Evolutionary conservation across 768 basidiomycete genomes (phyloP), one percentile per base, ranked within the genome.

Genomic region (Boletus tylopilopsis): DNA sequence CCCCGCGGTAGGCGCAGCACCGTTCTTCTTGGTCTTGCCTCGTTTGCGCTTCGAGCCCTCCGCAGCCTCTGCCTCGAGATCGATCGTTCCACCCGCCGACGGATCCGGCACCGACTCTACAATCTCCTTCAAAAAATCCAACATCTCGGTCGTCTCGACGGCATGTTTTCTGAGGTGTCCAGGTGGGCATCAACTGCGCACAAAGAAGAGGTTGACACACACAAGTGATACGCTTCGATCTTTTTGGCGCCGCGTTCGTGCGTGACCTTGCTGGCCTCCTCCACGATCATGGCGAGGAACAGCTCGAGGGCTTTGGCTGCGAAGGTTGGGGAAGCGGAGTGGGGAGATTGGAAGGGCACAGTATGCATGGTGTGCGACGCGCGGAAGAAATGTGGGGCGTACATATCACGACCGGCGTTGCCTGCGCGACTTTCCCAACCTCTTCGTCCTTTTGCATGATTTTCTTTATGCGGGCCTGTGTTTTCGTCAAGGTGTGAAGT

Each of bases 391-490:
- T 35, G 40, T n/a, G 33, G 34, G 16, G 79, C 91, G 67, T 62
- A 96, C 95, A 98, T 60, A 98, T 96, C 50, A 97, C 90, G 51
- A 97, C 80, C 1, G 95, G 95, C 5, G 94, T 95, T 23, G 92
- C 94, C 65, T 94, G 91, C 3, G 95, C 93, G 27, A 98, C 92
- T 68, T 98, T 98, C 50, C 95, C 95, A 18, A 98, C 95, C 64
- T 98, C 95, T 64, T 98, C 95, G 64, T 98, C 95, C 66, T 94
- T 93, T 74, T 98, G 95, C 91, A 98, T 98, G 48, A 97, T 96
- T 74, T 92, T 90, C 79, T 97, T 98, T 74, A 98, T 98, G 38
- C 95, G 86, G 4, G 95, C 94, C 94, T 95, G 29, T 21, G 18
- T 51, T n/a, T n/a, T 23, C 16, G 35, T 64, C 38, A 62, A 1